Evolutionary conservation across 495 filamentous ascomycete species (phyloP).

Genomic region (Aspergillus nanangensis): DNA sequence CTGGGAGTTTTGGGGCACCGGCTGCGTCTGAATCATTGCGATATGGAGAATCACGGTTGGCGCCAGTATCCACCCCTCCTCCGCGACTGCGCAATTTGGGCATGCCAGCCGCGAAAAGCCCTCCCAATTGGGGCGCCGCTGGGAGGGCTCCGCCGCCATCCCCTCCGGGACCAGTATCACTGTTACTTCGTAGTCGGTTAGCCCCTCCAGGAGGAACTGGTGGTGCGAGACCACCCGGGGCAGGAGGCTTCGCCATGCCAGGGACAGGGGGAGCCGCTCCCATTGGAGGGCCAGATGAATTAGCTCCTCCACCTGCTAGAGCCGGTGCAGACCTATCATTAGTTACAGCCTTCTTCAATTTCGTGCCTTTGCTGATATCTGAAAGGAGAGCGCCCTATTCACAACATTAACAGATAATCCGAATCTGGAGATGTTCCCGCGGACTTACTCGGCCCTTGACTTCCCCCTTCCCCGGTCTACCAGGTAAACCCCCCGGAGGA

Average conservation of each 20-base stretch:
- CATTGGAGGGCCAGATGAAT: constrained; percentile 53
- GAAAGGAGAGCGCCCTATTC: constrained; percentile 77
- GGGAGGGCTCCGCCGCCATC: constrained; percentile 40
- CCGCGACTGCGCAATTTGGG: constrained; percentile 88
- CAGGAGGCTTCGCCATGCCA: constrained; percentile 55
- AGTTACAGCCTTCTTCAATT: constrained; percentile 81
- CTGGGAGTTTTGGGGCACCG: constrained; percentile 53
- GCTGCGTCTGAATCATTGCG: constrained; percentile 74
- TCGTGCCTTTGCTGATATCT: constrained; percentile 81
- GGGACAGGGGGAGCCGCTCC: constrained; percentile 81
- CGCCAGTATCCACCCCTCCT: constrained; percentile 88
- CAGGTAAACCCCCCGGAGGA: constrained; percentile 45
- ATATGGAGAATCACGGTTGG: constrained; percentile 70
- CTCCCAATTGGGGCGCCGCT: constrained; percentile 75
- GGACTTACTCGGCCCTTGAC: constrained; percentile 53
- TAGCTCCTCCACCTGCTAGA: constrained; percentile 53
- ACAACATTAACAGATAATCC: constrained; percentile 27
- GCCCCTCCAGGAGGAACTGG: constrained; percentile 57
- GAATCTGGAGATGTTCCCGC: constrained; percentile 5
- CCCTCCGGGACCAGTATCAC: constrained; percentile 55
- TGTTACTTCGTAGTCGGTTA: constrained; percentile 75
- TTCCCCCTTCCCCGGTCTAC: constrained; percentile 40
- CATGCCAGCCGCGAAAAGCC: constrained; percentile 91
- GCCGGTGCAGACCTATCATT: constrained; percentile 91
- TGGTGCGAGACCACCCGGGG: constrained; percentile 68